Evolutionary conservation across 1,284 basidiomycete species (phyloP).

Genomic region (Gomphus bonarii): DNA sequence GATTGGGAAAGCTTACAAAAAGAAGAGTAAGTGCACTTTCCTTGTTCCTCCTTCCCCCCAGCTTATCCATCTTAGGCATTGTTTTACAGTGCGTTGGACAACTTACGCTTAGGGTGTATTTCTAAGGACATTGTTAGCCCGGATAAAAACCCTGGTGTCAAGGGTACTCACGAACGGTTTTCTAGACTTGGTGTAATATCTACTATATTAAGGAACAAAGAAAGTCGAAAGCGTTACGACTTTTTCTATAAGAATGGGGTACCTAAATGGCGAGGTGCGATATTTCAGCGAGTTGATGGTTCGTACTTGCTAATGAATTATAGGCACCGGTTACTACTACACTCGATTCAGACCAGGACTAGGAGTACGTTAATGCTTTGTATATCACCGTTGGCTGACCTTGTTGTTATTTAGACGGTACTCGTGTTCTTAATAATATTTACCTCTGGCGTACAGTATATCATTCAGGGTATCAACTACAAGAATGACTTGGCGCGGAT

Average conservation of each 20-base stretch:
- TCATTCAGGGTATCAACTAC: conserved; percentile 72
- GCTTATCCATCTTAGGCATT: not conserved
- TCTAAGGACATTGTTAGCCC: conserved; percentile 41
- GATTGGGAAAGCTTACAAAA: conserved; percentile 82
- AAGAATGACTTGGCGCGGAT: conserved; percentile 62
- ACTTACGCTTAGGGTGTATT: not conserved
- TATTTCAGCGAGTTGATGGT: conserved; percentile 1
- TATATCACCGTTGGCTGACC: conserved; percentile 12
- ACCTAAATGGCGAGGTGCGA: conserved; percentile 66
- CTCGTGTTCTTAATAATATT: conserved; percentile 64
- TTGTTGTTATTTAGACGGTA: conserved; percentile 43
- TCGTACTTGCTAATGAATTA: not conserved
- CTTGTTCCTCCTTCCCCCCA: not conserved
- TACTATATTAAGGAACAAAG: conserved; percentile 67
- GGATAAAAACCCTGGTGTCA: conserved; percentile 84
- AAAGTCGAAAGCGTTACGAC: conserved; percentile 77
- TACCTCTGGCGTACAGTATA: conserved; percentile 68
- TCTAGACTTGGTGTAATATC: conserved; percentile 80
- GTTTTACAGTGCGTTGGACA: conserved; percentile 1
- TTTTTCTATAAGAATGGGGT: conserved; percentile 91
- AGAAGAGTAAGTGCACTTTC: conserved; percentile 58
- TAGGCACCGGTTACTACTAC: conserved; percentile 79
- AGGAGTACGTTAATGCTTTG: conserved; percentile 35
- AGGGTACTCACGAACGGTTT: conserved; percentile 77
- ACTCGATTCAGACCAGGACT: conserved; percentile 86